phyloP scores from a whole-genome alignment of 257 asterid genomes.

The Lantana camara region DNA sequence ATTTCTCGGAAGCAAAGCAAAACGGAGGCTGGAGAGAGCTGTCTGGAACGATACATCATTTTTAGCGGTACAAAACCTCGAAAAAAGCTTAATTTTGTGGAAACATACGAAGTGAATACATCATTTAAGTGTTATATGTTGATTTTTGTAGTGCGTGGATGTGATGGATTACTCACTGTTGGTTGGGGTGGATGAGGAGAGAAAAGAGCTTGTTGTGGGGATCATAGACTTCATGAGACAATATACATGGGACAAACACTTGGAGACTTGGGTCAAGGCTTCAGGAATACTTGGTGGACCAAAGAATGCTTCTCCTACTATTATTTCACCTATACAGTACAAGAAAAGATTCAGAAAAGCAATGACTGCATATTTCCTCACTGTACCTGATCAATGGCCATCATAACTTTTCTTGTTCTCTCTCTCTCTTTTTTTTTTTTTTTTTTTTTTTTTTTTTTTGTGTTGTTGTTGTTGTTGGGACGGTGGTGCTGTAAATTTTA shows the following conservation, averaged over 20 bases:
- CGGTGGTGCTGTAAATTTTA: too few species aligned
- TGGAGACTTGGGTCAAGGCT: conserved; percentile 96
- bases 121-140: neutral
- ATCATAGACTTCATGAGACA: conserved; percentile 96
- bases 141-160: conserved; percentile 68
- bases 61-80: conserved; percentile 56
- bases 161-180: conserved; percentile 96
- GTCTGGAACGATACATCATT: conserved; percentile 97
- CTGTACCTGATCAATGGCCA: conserved; percentile 93
- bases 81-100: neutral
- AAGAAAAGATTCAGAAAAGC: conserved; percentile 97
- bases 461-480: too few species aligned
- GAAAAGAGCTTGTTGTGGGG: conserved; percentile 85
- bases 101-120: neutral
- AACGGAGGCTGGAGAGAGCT: conserved; percentile 84
- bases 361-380: conserved; percentile 85
- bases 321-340: conserved; percentile 88
- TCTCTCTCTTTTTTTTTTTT: neutral
- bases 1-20: conserved; percentile 88
- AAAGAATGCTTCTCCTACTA: conserved; percentile 86
- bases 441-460: neutral
- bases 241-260: conserved; percentile 97
- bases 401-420: conserved; percentile 28
- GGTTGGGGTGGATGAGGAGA: conserved; percentile 90
- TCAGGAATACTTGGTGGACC: conserved; percentile 95